Evolutionary conservation across 129 eudicot species (phyloP), one percentile per base, ranked within the genome.

Genomic region (Calendula officinalis): DNA sequence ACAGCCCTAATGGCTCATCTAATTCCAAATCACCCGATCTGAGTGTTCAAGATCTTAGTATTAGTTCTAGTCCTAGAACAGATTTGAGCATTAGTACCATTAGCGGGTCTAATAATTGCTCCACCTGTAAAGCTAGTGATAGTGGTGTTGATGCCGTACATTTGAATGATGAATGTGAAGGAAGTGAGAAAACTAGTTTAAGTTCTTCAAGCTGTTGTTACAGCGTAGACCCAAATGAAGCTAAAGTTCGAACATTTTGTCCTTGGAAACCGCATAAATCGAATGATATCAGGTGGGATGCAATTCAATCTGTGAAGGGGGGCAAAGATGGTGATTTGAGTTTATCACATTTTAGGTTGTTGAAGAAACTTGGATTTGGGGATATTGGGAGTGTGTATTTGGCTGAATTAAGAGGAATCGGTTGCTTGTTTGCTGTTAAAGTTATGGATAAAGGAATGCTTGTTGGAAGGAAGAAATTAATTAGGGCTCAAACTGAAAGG

Each of bases 211-310:
- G 83, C 53, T 77, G 15, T 44, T 78, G 74, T 30, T 75, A 71
- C 39, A 81, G 76, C 17, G 81, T 67, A 0, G 91, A 82, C 38
- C 73, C 47, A 1, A 72, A 68, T 60, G 96, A 82, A 68, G 48
- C 64, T 60, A 73, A 82, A 56, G 68, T 59, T 51, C 75, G 81
- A 57, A 78, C 83, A 8, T 41, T 60, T 66, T 70, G 77, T 63
- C 77, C 70, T 2, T 83, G 84, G 32, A 89, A 89, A 47, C 97
- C 97, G 27, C 97, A 89, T 32, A 85, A 81, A 63, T 84, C 88
- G 27, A 89, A 89, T 30, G 97, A 89, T 56, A 41, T 76, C 8
- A 36, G 87, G 53, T 89, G 97, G 94, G 97, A 89, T 56, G 97
- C 91, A 12, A 76, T 89, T 56, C 90, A 86, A 9, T 30, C 64